Evolutionary conservation across 805 yeast species (phyloP).

Genomic region (Alloascoidea africana): DNA sequence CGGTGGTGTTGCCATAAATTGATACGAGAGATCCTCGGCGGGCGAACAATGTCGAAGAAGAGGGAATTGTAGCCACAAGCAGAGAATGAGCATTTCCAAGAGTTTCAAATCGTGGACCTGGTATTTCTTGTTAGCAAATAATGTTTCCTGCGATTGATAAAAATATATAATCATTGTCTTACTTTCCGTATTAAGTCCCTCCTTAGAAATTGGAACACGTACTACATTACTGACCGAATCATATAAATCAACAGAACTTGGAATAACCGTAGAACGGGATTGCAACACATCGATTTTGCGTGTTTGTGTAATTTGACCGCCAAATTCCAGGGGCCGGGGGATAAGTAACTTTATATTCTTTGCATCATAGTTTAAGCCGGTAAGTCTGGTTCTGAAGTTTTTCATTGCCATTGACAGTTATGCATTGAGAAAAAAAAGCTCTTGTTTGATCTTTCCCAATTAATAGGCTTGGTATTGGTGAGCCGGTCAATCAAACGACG

Average conservation of each 20-base stretch:
- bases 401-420: too few species aligned
- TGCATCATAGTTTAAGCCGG: too few species aligned
- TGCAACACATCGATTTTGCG: too few species aligned
- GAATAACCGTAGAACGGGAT: too few species aligned
- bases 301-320: too few species aligned
- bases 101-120: neutral
- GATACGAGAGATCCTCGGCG: neutral
- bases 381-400: too few species aligned
- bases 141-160: neutral
- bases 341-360: too few species aligned
- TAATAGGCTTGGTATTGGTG: too few species aligned
- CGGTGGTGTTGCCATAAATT: neutral
- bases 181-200: neutral
- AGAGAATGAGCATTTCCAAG: neutral
- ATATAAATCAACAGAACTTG: neutral
- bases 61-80: neutral
- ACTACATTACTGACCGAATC: neutral
- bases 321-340: too few species aligned
- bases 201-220: neutral
- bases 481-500: too few species aligned
- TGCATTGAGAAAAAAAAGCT: too few species aligned
- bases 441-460: too few species aligned
- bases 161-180: neutral
- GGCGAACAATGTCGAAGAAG: neutral
- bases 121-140: neutral